Evolutionary conservation across 139 green algal genomes (phyloP), one percentile per base, ranked within the genome.

Genomic region (Tetratostichococcus sp.): DNA sequence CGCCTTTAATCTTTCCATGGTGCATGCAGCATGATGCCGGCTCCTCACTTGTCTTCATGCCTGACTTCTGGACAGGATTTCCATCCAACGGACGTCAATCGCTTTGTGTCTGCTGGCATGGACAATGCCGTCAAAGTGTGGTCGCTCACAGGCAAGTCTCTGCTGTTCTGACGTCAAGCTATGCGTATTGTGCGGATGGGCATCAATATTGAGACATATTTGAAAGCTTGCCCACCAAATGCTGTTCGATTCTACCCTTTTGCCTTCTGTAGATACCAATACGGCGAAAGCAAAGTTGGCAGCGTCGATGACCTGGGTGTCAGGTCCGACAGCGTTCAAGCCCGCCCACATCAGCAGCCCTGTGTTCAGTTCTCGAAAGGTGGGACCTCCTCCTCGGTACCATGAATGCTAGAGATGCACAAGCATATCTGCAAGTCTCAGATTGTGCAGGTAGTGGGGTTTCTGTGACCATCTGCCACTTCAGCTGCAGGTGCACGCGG

Each of bases 41-140:
- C 58, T 21, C 25, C 70, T 67, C 17, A 35, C 39, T 35, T 19
- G 22, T 66, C 8, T 4, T 28, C 0, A 22, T 75, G 39, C 25
- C 28, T 67, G 1, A 42, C 28, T 30, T 75, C 0, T 39, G n/a
- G 23, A 75, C 81, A 90, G 85, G 84, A 89, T 73, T 91, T 85
- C 25, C 87, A 91, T 66, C 81, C 79, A 16, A 79, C 78, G 77
- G 75, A 88, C 72, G 69, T 69, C n/a, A 57, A 86, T 43, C 75
- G 79, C 35, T 89, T 94, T 73, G 62, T 89, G 11, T 91, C 88
- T 26, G 75, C 65, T 8, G 87, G 86, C 39, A 94, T 96, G 91
- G 91, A 96, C 78, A 83, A 82, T 65, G 71, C 73, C 21, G 79
- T 96, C 39, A 93, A 92, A 80, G 78, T 94, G 0, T 95, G 90